Base-by-base conservation (phyloP, 1,284 basidiomycete species). In the Trametes versicolor region DNA sequence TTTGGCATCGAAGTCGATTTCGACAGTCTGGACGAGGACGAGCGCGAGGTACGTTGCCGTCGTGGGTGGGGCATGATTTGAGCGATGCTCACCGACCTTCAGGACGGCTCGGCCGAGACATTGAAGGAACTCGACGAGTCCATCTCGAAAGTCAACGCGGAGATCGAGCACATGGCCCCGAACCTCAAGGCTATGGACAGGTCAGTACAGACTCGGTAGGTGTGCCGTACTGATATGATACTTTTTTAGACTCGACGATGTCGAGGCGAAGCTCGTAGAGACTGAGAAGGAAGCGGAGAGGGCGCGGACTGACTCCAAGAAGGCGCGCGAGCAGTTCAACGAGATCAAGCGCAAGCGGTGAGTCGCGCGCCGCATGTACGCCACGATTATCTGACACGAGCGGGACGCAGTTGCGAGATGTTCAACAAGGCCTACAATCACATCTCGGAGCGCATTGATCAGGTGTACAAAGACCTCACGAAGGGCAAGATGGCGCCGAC, bases 381-480 rank as follows among this genome's bases (percentile, higher is more conserved):
- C 4, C 32, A 9, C 23, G 27, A 17, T 15, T 47, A 25, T 9
- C 13, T 34, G 6, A 41, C 49, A 43, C 64, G 21, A 63, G 17
- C n/a, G 53, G 10, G 10, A 43, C 63, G 1, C 56, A 87, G 90
- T 73, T 90, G 87, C 66, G 94, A 99, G 67, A 78, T 98, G 41
- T 99, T 99, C 85, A 97, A 97, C 82, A 94, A 93, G 72, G 97
- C 98, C 0, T 99, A 97, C 81, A 91, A 91, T 67, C 97, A 99
- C 76, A 99, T 99, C 66, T 94, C 96, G 8, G 93, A 95, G 66
- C 86, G 89, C 55, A 99, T 99, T 71, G 97, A 99, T 76, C 85
- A 91, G 70, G 96, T 99, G 1, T 99, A 99, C 83, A 99, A 99
- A 80, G 97, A 99, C 69, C 86, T 99, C 25, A 99, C 98, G 0